Base-by-base conservation (phyloP, 2,329 filamentous ascomycete species). In the Calonectria hawksworthii region DNA sequence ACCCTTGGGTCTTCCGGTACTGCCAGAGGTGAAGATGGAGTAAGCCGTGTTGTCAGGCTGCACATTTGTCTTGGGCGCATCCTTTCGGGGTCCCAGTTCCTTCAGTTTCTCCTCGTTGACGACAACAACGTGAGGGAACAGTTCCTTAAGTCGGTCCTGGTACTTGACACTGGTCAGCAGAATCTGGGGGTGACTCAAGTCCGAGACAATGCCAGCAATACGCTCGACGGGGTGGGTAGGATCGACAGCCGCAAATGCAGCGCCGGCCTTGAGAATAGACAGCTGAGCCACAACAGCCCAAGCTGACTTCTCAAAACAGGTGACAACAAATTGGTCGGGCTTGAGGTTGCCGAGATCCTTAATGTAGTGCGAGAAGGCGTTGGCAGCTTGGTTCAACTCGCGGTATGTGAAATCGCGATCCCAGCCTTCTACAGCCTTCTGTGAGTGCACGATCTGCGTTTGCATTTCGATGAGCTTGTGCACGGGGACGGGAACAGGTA, bases 401-500 rank as follows among this genome's bases (percentile, higher is more conserved):
- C 38, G 56, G 56, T 63, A 63, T 9, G 56, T 63, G 18, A 63
- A 63, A 14, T 63, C 34, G 14, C 56, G 56, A 26, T 63, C 56
- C 56, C 56, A 63, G 8, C 56, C 38, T 23, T 63, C 56, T 1
- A 63, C 21, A 16, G 56, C 56, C 16, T 63, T 63, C 38, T 63
- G 56, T 5, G 56, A 41, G 32, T 38, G 56, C 34, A 63, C 21
- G 14, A 63, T 38, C 56, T 23, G 32, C 0, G 56, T 63, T 30
- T 63, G 56, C 56, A 63, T 63, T 21, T 63, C 56, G 23, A 63
- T 41, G 30, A 63, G 56, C 56, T 63, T 26, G 38, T 63, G 56
- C 3, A 63, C 56, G 10, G 34, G 38, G 3, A 38, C 23, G 4
- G 56, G 56, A 21, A 41, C 56, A 41, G 56, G 34, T 1, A 63